Evolutionary conservation across 164 flowering plant species (phyloP).

Genomic region (Tinospora cordifolia): DNA sequence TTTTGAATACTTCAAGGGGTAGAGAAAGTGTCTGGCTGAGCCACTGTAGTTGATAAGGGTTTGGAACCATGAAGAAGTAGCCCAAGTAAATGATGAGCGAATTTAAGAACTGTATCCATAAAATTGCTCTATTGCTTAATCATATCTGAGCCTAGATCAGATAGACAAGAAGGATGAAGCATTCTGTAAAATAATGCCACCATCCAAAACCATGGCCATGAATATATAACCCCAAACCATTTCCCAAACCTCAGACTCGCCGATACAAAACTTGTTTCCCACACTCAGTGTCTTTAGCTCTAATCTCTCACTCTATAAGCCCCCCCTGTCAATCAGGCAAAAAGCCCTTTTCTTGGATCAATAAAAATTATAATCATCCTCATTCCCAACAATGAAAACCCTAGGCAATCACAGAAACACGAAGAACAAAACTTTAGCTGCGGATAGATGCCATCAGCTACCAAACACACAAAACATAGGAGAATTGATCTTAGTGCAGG

Average conservation of each 20-base stretch:
- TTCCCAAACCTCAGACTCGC: constrained; percentile 7
- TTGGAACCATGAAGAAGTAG: too few relatives aligned
- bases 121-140: not conserved
- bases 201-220: not conserved
- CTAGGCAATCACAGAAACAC: constrained; percentile 7
- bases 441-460: constrained; percentile 9
- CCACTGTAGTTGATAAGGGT: too few relatives aligned
- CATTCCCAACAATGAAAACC: not conserved
- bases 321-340: not conserved
- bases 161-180: not conserved
- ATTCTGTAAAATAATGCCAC: not conserved
- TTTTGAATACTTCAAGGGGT: too few relatives aligned
- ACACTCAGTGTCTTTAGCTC: not conserved
- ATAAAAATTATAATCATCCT: not conserved
- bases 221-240: not conserved
- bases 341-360: not conserved
- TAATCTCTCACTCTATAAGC: constrained; percentile 5
- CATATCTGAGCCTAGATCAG: not conserved
- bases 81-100: too few relatives aligned
- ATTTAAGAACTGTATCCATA: too few relatives aligned
- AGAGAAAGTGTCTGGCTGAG: too few relatives aligned
- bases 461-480: constrained; percentile 2
- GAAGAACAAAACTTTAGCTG: not conserved
- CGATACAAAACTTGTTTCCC: constrained; percentile 7
- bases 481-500: constrained; percentile 12